These are phyloP conservation scores for Wickerhamomyces sp. DNA, from an alignment of 1,139 yeast species.

Conservation along the genomic window DNA sequence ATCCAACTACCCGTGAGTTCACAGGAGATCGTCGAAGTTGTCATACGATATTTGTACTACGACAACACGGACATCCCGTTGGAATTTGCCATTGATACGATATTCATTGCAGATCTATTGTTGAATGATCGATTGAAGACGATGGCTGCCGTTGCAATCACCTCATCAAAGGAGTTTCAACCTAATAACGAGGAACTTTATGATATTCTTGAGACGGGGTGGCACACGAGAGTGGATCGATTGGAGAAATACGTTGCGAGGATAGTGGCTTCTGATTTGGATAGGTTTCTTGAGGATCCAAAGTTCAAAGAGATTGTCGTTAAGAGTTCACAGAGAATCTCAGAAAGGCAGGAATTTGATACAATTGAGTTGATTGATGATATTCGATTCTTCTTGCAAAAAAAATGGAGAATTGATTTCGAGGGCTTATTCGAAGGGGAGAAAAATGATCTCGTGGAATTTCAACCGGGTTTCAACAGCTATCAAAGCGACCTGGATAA, in stretches of 20 bases:
- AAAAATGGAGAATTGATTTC: conserved; percentile 30
- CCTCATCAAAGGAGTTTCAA: conserved; percentile 30
- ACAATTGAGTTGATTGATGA: conserved; percentile 78
- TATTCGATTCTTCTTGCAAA: conserved; percentile 57
- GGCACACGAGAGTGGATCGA: conserved; percentile 63
- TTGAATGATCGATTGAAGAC: conserved; percentile 59
- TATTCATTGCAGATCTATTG: conserved; percentile 58
- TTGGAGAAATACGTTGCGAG: conserved; percentile 61
- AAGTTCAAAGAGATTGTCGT: conserved; percentile 35
- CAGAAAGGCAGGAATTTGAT: conserved; percentile 64
- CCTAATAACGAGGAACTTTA: conserved; percentile 36
- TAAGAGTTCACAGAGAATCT: conserved; percentile 55
- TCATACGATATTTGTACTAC: conserved; percentile 54
- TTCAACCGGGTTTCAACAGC: conserved; percentile 16
- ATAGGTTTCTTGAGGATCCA: conserved; percentile 30
- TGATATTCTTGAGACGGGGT: conserved; percentile 57
- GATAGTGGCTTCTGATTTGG: conserved; percentile 48
- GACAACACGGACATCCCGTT: conserved; percentile 53
- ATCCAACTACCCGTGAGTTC: conserved; percentile 35
- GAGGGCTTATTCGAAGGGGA: conserved; percentile 23
- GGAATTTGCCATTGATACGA: conserved; percentile 45
- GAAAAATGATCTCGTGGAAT: conserved; percentile 15
- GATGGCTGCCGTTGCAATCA: conserved; percentile 56
- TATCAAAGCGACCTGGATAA: conserved; percentile 34
- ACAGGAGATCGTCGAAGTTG: conserved; percentile 44